Evolutionary conservation across 176 grass and related monocot species (phyloP), one percentile per base, ranked within the genome.

Genomic region (Oryza officinalis): DNA sequence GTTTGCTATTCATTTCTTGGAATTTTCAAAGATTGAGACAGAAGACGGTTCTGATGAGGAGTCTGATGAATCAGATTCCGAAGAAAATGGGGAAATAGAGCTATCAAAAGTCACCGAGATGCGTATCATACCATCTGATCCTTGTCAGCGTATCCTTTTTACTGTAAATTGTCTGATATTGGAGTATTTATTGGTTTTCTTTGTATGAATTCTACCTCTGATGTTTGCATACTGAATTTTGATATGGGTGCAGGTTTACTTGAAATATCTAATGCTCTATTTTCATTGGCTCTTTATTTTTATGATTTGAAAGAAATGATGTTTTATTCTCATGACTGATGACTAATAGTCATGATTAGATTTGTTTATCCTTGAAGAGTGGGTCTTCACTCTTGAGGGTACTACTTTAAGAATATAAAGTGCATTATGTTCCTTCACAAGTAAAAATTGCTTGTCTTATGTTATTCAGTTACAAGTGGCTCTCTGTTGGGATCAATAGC

Each of bases 101-200:
- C 71, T 97, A 20, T 89, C 91, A 32, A 91, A 88, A 72, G 75
- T 97, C 72, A 87, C 74, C 35, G 91, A 97, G 73, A 93, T 97
- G 91, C 87, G 91, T 18, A 86, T 97, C 71, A n/a, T 97, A 38
- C 89, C 91, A 78, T 93, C 94, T 78, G 87, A 97, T 76, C 43
- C 91, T 45, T 74, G 33, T 83, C 88, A 97, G 65, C 81, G 91
- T 97, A 97, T 89, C 89, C 86, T 86, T 77, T 66, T 61, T 75
- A 33, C 27, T 15, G n/a, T 33, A 25, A 46, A 64, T 66, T 76
- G 11, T 23, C 46, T 79, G 25, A 65, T 47, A 2, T 27, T 11
- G 40, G 40, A 41, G 40, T 2, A 72, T 3, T 49, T 87, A 26
- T 52, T 69, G 15, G 13, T 74, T 73, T 64, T 32, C 47, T 35